Percentiles rank a stretch among this genome's conserved stretches.
Evolutionary conservation across 768 basidiomycete genomes (phyloP).

Genomic region (Pholiota conissans): DNA sequence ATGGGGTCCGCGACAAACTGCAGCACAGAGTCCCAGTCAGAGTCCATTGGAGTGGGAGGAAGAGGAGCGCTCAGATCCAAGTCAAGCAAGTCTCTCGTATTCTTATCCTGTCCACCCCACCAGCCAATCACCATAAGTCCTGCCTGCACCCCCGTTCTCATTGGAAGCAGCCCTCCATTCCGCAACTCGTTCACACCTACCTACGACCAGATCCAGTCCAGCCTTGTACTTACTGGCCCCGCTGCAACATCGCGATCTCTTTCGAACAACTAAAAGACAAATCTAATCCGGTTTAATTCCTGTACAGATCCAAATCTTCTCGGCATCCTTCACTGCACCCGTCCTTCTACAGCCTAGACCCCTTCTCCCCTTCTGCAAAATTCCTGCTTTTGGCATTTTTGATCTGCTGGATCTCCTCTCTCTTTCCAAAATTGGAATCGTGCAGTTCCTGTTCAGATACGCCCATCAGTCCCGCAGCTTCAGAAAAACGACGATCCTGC

Average conservation of each 20-base stretch:
- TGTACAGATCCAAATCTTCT: no score
- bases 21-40: conserved; percentile 63
- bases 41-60: conserved; percentile 32
- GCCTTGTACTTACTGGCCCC: neutral
- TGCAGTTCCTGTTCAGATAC: conserved; percentile 65
- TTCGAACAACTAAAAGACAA: neutral
- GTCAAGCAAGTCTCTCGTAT: conserved; percentile 5
- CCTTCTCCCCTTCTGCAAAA: neutral
- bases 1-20: conserved; percentile 56
- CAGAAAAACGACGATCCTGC: neutral
- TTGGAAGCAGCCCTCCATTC: neutral
- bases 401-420: conserved; percentile 79
- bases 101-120: neutral
- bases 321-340: neutral
- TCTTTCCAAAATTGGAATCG: conserved; percentile 85
- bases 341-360: neutral
- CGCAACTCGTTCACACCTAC: neutral
- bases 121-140: conserved; percentile 11
- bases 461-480: neutral
- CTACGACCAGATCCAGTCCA: neutral
- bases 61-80: conserved; percentile 2
- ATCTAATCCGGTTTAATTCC: neutral
- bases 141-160: neutral
- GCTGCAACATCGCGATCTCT: neutral
- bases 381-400: conserved; percentile 42